Evolutionary conservation across 371 early-diverging fungal genomes (phyloP).

Genomic region (Mortierella sp.): DNA sequence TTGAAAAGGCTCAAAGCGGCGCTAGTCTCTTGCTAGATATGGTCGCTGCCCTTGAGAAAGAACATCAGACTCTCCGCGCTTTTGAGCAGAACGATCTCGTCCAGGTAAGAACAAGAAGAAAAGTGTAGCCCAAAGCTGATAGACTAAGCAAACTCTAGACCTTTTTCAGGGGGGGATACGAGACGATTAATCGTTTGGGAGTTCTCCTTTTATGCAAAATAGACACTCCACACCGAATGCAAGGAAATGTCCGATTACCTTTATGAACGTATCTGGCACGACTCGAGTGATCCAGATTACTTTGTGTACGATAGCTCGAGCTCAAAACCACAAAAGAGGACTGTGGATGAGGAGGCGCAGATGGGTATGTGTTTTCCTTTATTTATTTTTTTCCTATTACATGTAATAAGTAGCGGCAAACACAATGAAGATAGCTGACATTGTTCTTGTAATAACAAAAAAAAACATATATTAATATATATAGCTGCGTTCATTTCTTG

Average conservation of each 20-base stretch:
- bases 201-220: neutral
- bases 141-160: neutral
- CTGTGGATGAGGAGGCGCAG: slow-evolving; percentile 35
- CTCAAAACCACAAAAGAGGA: slow-evolving; percentile 11
- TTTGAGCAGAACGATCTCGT: slow-evolving; percentile 33
- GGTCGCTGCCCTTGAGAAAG: slow-evolving; percentile 16
- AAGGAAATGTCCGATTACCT: slow-evolving; percentile 43
- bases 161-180: neutral
- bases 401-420: too few species aligned
- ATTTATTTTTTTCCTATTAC: neutral
- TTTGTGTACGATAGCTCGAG: slow-evolving; percentile 8
- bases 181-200: too few species aligned
- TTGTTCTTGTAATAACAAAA: neutral
- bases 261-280: slow-evolving; percentile 39
- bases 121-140: neutral
- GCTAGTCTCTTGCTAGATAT: slow-evolving; percentile 40
- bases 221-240: slow-evolving; percentile 35
- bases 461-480: too few species aligned
- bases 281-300: slow-evolving; percentile 13
- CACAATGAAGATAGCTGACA: too few species aligned
- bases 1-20: slow-evolving; percentile 36
- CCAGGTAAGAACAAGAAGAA: slow-evolving; percentile 14
- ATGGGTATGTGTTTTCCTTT: slow-evolving; percentile 26
- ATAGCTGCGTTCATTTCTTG: slow-evolving; percentile 31
- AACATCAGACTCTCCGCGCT: slow-evolving; percentile 6